Evolutionary conservation across 306 rosid genomes (phyloP).

Genomic region (Luffa aegyptiaca): DNA sequence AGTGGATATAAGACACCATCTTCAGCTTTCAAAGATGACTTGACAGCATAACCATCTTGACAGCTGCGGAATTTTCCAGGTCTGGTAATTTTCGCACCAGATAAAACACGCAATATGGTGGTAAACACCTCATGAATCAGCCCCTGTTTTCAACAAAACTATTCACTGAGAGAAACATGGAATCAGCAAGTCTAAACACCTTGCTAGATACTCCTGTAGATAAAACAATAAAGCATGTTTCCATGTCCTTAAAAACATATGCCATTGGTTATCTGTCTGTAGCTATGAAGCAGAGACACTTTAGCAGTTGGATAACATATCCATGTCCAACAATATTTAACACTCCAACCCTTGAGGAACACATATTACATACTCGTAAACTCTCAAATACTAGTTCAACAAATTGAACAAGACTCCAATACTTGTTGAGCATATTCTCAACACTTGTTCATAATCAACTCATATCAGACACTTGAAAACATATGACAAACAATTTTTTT

Average conservation of each 20-base stretch:
- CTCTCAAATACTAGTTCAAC: not conserved
- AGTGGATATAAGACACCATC: conserved; percentile 96
- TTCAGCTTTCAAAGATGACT: conserved; percentile 96
- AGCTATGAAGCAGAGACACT: no score
- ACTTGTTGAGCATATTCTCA: not conserved
- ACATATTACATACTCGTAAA: not conserved
- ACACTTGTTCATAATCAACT: not conserved
- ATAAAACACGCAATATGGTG: conserved; percentile 77
- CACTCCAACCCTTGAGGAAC: not conserved
- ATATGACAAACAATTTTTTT: not conserved
- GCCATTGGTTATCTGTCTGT: not conserved
- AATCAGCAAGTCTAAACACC: not conserved
- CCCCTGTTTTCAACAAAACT: conserved; percentile 50
- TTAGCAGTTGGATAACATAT: not conserved
- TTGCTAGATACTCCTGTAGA: not conserved
- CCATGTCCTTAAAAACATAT: not conserved
- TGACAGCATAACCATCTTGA: conserved; percentile 96
- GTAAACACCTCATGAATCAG: conserved; percentile 94
- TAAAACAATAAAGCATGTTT: not conserved
- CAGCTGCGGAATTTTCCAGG: conserved; percentile 97
- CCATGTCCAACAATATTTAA: not conserved
- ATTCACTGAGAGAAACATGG: not conserved
- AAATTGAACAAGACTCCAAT: not conserved
- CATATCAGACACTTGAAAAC: not conserved
- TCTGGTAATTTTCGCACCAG: conserved; percentile 86